A percentile compares a stretch with the other conserved stretches of the same genome.
Evolutionary conservation across 805 yeast species (phyloP).

Genomic region (Hanseniaspora mollemarum): DNA sequence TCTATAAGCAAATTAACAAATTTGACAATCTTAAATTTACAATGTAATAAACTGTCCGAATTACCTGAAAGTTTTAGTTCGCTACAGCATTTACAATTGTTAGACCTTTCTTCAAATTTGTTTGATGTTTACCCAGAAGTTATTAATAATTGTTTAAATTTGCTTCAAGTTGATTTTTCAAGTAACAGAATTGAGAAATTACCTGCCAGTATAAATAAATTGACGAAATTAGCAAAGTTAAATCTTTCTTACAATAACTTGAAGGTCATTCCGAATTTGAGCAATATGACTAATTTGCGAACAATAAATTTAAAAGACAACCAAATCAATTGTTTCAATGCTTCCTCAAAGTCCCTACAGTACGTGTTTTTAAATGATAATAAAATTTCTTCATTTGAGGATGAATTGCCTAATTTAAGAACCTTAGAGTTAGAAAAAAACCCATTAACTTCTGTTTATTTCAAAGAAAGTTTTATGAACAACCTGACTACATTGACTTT

Average conservation of each 20-base stretch:
- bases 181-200: slow-evolving; percentile 58
- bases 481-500: slow-evolving; percentile 62
- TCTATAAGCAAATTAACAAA: slow-evolving; percentile 43
- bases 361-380: slow-evolving; percentile 67
- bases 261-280: slow-evolving; percentile 33
- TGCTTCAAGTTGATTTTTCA: slow-evolving; percentile 64
- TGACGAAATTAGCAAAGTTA: slow-evolving; percentile 53
- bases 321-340: slow-evolving; percentile 34
- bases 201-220: slow-evolving; percentile 49
- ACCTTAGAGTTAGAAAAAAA: slow-evolving; percentile 67
- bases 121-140: slow-evolving; percentile 54
- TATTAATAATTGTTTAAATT: slow-evolving; percentile 45
- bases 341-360: slow-evolving; percentile 47
- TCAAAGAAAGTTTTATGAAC: slow-evolving; percentile 34
- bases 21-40: slow-evolving; percentile 50
- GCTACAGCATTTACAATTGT: slow-evolving; percentile 41
- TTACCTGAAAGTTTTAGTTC: slow-evolving; percentile 54
- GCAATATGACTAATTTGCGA: slow-evolving; percentile 44
- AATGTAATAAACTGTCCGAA: slow-evolving; percentile 58
- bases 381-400: slow-evolving; percentile 57
- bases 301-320: slow-evolving; percentile 73
- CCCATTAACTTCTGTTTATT: slow-evolving; percentile 62
- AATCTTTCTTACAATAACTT: slow-evolving; percentile 66
- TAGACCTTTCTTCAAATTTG: slow-evolving; percentile 73
- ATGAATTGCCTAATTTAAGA: slow-evolving; percentile 49